Base-by-base conservation (phyloP, 768 basidiomycete species). In the Suillus variegatus region DNA sequence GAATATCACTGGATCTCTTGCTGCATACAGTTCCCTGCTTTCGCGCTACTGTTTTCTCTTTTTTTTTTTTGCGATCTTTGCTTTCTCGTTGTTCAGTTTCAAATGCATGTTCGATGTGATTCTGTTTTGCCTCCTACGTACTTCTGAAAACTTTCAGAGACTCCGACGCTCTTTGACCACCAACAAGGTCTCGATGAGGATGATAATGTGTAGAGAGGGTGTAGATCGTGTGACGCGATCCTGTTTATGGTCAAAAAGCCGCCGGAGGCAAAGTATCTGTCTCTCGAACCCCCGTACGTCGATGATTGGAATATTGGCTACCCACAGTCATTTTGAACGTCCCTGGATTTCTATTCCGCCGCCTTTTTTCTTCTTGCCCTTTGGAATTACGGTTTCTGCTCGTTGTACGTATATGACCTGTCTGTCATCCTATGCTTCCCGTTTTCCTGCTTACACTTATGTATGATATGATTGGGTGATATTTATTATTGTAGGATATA, bases 131-230 rank as follows among this genome's bases (percentile, higher is more conserved):
- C 62, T 73, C 68, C 64, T 69, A 62, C 41, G 66, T 72, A 69
- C 65, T 63, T 57, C 28, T 64, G 51, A 51, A 64, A 67, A 65
- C 66, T 55, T 69, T 71, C 66, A 47, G 44, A 64, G 46, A 43
- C 65, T 70, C 68, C 68, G 69, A 60, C 65, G 62, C 70, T 75
- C 52, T 77, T 77, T 78, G 64, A 72, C 73, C 75, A 75, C 68
- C 69, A 76, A 77, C 35, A 38, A 65, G 70, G 70, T 73, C 75
- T 60, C 40, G 54, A 40, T 61, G 38, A 61, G 46, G 68, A 32
- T 62, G 52, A 32, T 63, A 60, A 56, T 28, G 65, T 25, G 54
- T 60, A 14, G 72, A 66, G 69, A 35, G 54, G 54, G 67, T 66
- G 38, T 22, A 65, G 52, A 57, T 65, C 36, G 51, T 60, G 54